These are phyloP conservation scores for Alternaria rosae DNA, from an alignment of 2,329 filamentous ascomycete genomes.

Conservation along the genomic window DNA sequence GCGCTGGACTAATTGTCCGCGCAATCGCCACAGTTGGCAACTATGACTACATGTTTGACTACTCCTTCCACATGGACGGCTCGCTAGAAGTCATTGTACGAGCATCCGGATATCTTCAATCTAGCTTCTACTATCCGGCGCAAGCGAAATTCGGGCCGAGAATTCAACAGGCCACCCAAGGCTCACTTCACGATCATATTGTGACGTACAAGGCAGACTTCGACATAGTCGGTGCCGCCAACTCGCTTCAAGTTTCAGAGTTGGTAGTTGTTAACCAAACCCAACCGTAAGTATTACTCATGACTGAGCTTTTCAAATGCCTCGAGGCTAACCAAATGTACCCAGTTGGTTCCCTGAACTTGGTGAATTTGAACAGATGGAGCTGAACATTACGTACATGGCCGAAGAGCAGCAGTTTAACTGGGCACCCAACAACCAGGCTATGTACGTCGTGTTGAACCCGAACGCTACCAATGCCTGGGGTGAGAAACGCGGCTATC, in stretches of 20 bases:
- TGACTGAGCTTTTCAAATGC: background rate
- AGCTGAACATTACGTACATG: conserved; percentile 42
- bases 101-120: conserved; percentile 43
- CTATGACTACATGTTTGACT: conserved; percentile 51
- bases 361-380: conserved; percentile 39
- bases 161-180: conserved; percentile 49
- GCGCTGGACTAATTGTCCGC: conserved; percentile 45
- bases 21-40: conserved; percentile 55
- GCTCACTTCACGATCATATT: conserved; percentile 28
- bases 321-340: conserved; percentile 17
- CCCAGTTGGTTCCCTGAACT: conserved; percentile 47
- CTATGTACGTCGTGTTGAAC: conserved; percentile 61
- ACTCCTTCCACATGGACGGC: conserved; percentile 39
- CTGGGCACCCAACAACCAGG: conserved; percentile 56
- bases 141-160: conserved; percentile 49
- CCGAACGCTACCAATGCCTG: conserved; percentile 57
- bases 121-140: conserved; percentile 42
- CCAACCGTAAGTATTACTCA: background rate
- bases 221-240: conserved; percentile 46
- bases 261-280: background rate
- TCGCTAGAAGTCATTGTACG: conserved; percentile 47
- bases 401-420: conserved; percentile 56
- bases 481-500: conserved; percentile 62
- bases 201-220: conserved; percentile 54
- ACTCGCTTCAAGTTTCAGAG: conserved; percentile 45